These are phyloP conservation scores for Fremontodendron californicum DNA, from an alignment of 345 rosid species.

Conservation along the genomic window DNA sequence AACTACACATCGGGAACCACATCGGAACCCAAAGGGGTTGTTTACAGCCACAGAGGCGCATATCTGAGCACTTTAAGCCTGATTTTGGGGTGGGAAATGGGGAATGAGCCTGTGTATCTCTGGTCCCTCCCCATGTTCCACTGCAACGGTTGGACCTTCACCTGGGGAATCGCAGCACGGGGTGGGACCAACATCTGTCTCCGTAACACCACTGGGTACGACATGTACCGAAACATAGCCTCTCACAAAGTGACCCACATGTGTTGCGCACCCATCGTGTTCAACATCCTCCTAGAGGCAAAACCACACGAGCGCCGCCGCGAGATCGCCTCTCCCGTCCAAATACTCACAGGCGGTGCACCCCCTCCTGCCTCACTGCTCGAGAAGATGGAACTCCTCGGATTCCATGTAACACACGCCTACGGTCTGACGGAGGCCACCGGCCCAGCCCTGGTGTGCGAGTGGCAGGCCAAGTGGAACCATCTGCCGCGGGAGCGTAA, in stretches of 20 bases:
- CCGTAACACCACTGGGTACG: slow-evolving; percentile 50
- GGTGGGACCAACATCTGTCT: slow-evolving; percentile 77
- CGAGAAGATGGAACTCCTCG: slow-evolving; percentile 42
- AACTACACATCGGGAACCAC: slow-evolving; percentile 80
- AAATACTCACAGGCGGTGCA: slow-evolving; percentile 75
- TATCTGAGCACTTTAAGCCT: slow-evolving; percentile 58
- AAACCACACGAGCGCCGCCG: slow-evolving; percentile 37
- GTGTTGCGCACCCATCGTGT: slow-evolving; percentile 74
- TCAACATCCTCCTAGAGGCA: slow-evolving; percentile 61
- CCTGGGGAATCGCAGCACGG: slow-evolving; percentile 66
- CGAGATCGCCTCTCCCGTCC: slow-evolving; percentile 34
- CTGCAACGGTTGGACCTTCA: slow-evolving; percentile 81
- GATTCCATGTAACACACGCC: slow-evolving; percentile 67
- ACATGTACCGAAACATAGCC: slow-evolving; percentile 48
- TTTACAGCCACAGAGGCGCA: slow-evolving; percentile 75
- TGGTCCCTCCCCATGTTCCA: slow-evolving; percentile 90
- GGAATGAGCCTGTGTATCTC: slow-evolving; percentile 53
- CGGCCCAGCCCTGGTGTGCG: slow-evolving; percentile 63
- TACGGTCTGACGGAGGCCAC: slow-evolving; percentile 78
- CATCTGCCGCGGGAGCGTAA: slow-evolving; percentile 26
- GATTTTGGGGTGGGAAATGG: slow-evolving; percentile 70
- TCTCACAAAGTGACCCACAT: slow-evolving; percentile 61
- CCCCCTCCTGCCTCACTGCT: slow-evolving; percentile 59
- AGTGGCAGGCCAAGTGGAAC: slow-evolving; percentile 72
- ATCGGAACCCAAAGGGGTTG: slow-evolving; percentile 67